Evolutionary conservation across 1,139 yeast genomes (phyloP), one percentile per base, ranked within the genome.

Genomic region (Candida smagusa): DNA sequence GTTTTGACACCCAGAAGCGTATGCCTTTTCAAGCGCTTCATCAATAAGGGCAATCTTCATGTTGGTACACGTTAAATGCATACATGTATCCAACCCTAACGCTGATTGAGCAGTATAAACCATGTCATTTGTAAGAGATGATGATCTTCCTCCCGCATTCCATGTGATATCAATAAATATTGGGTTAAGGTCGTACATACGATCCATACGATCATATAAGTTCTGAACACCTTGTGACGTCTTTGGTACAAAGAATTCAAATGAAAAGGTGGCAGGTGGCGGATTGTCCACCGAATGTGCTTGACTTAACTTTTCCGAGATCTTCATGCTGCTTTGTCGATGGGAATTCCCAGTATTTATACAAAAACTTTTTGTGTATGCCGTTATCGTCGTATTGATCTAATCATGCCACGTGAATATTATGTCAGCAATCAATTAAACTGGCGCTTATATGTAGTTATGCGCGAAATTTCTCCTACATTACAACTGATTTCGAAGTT

Each of bases 171-270:
- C 98, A 43, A 92, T 82, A 59, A 92, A 92, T 45, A 86, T 80
- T 1, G 98, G 98, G 47, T 84, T 84, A 53, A 90, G 72, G 49
- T 86, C 90, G 61, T 87, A 88, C 98, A 92, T 92, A 61, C 97
- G 79, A 58, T 92, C 97, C 94, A 92, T 92, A 59, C 98, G 77
- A 60, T 92, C 98, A 63, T 90, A 92, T 42, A 92, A 72, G 58
- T 92, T 92, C 60, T 90, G 96, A 24, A 90, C 94, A 59, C 98
- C 98, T 61, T 92, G 97, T 19, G 94, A 74, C 1, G 98, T 92
- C 68, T 92, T 92, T 32, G 98, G 98, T n/a, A 92, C 96, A 59
- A 92, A 92, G 67, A 87, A 92, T 69, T 92, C 98, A 55, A 90
- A 92, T 35, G 97, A 90, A 61, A 87, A 92, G 4, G 97, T 87